Percentiles rank a stretch among this genome's conserved stretches.
These are phyloP conservation scores for Zangia roseola DNA, from an alignment of 768 basidiomycete genomes.

Conservation along the genomic window DNA sequence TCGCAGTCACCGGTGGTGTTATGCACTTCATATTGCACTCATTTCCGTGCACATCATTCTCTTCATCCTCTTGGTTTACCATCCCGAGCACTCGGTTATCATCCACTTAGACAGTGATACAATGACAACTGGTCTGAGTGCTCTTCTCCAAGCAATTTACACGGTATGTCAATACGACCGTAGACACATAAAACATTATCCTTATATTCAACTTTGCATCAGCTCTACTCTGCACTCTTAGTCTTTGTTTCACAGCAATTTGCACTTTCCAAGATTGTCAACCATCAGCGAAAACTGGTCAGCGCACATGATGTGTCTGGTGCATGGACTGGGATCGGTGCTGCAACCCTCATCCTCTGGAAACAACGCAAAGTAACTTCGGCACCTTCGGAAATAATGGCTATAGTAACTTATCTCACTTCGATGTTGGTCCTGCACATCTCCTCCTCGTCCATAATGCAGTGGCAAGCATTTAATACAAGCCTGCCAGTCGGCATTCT, in stretches of 20 bases:
- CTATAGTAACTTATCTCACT: constrained; percentile 11
- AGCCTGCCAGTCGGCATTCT: constrained; percentile 1
- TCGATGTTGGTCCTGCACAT: constrained; percentile 23
- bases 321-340: constrained; percentile 26
- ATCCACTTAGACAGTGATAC: neutral
- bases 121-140: neutral
- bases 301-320: constrained; percentile 15
- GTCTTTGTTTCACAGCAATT: constrained; percentile 16
- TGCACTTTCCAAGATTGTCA: constrained; percentile 6
- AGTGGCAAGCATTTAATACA: constrained; percentile 16
- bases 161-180: neutral
- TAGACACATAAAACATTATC: no score
- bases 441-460: constrained; percentile 20
- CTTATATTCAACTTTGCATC: neutral
- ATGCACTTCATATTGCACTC: neutral
- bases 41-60: neutral
- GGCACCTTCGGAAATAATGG: neutral
- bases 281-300: constrained; percentile 13
- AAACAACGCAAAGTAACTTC: constrained; percentile 17
- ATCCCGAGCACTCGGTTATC: constrained; percentile 3
- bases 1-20: neutral
- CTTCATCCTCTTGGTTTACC: neutral
- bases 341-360: constrained; percentile 18
- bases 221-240: constrained; percentile 18
- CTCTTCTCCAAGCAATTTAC: constrained; percentile 6